phyloP scores from a whole-genome alignment of 1,139 yeast genomes.

The Yamadazyma aaseri region DNA sequence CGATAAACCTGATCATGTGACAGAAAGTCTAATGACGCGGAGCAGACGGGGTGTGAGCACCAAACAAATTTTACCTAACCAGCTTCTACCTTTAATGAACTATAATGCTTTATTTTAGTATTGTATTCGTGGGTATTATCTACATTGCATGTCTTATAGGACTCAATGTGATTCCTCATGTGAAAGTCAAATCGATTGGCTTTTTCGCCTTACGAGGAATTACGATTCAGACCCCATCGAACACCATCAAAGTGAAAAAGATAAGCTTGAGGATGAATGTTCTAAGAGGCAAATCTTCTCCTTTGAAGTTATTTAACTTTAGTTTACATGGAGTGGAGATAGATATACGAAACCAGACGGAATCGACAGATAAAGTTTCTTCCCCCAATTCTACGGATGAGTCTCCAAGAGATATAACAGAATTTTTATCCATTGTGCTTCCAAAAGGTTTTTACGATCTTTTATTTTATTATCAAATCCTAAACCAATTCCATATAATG shows the following conservation, averaged over 20 bases:
- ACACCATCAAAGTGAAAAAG: constrained; percentile 20
- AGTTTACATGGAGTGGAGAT: constrained; percentile 29
- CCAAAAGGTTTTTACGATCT: constrained; percentile 18
- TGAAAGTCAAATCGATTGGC: constrained; percentile 35
- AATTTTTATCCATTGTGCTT: constrained; percentile 4
- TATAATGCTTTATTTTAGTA: constrained; percentile 3
- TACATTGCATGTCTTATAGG: constrained; percentile 20
- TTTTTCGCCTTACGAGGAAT: constrained; percentile 35
- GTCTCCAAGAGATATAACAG: too few species aligned
- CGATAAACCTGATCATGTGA: too few species aligned
- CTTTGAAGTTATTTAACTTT: constrained; percentile 31
- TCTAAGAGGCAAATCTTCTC: constrained; percentile 24
- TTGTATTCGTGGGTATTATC: constrained; percentile 3
- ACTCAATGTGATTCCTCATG: constrained; percentile 34
- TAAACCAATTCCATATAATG: constrained; percentile 35
- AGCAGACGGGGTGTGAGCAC: too few species aligned
- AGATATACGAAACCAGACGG: background rate
- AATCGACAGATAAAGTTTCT: too few species aligned
- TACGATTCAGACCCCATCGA: constrained; percentile 20
- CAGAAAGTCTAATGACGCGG: too few species aligned
- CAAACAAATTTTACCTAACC: too few species aligned
- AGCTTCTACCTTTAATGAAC: too few species aligned
- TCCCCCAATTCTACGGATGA: too few species aligned
- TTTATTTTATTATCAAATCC: constrained; percentile 19
- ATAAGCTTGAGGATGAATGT: constrained; percentile 28